These are phyloP conservation scores for Talaromyces sp. DNA, from an alignment of 2,329 filamentous ascomycete species.

Conservation along the genomic window DNA sequence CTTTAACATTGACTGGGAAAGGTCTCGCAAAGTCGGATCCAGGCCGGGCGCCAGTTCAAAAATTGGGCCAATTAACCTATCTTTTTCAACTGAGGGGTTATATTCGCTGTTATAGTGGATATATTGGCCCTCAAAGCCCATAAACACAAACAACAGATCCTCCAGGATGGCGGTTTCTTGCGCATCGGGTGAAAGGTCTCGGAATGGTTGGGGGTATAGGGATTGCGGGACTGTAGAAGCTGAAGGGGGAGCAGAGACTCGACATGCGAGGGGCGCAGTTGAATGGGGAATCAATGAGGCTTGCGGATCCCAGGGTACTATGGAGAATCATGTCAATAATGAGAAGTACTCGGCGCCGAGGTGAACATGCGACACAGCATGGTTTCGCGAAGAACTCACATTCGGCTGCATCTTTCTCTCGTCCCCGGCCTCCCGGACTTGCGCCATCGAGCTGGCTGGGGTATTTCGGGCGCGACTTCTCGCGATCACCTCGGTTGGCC, in stretches of 20 bases:
- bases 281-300: conserved; percentile 72
- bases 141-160: conserved; percentile 90
- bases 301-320: conserved; percentile 73
- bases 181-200: conserved; percentile 72
- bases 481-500: conserved; percentile 38
- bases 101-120: conserved; percentile 83
- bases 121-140: conserved; percentile 98
- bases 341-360: not conserved
- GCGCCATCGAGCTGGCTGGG: conserved; percentile 23
- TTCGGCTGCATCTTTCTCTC: conserved; percentile 37
- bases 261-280: conserved; percentile 71
- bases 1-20: conserved; percentile 85
- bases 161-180: conserved; percentile 89
- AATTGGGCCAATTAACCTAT: conserved; percentile 77
- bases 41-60: conserved; percentile 81
- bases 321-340: conserved; percentile 11
- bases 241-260: conserved; percentile 63
- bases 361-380: not conserved
- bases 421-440: conserved; percentile 31
- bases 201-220: conserved; percentile 68
- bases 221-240: conserved; percentile 69
- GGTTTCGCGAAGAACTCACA: conserved; percentile 26
- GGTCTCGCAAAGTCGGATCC: conserved; percentile 86
- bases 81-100: conserved; percentile 81
- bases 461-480: conserved; percentile 36